Conservation (phyloP, 2,329 filamentous ascomycete genomes). For the Alternaria sp. region DNA sequence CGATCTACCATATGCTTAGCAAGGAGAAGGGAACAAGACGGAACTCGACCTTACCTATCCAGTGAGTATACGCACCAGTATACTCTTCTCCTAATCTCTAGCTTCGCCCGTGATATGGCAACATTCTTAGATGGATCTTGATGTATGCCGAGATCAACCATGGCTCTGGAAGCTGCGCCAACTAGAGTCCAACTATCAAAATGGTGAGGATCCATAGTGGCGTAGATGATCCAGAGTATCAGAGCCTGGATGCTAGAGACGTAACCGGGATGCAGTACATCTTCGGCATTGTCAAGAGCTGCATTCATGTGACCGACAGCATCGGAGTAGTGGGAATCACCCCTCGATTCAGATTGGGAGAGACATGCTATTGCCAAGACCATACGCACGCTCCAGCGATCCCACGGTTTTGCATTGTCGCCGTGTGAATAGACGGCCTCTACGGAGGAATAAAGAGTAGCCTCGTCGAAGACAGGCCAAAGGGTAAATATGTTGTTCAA, state of each 20-base stretch:
- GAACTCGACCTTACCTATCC: slow-evolving; percentile 68
- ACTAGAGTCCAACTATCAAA: slow-evolving; percentile 96
- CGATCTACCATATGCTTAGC: slow-evolving; percentile 61
- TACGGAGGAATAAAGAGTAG: slow-evolving; percentile 76
- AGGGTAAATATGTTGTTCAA: slow-evolving; percentile 81
- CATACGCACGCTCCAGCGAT: slow-evolving; percentile 89
- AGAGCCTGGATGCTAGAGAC: slow-evolving; percentile 87
- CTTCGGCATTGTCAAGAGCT: slow-evolving; percentile 80
- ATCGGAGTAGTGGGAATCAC: slow-evolving; percentile 69
- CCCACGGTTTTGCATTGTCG: slow-evolving; percentile 68
- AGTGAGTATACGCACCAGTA: slow-evolving; percentile 92
- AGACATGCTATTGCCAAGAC: slow-evolving; percentile 84
- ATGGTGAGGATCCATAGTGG: slow-evolving; percentile 86
- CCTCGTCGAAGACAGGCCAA: slow-evolving; percentile 84
- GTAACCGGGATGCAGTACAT: slow-evolving; percentile 84
- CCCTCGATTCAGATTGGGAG: slow-evolving; percentile 72
- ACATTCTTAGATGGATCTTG: slow-evolving; percentile 83
- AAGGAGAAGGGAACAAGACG: background rate
- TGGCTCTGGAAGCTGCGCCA: slow-evolving; percentile 85
- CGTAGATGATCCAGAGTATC: slow-evolving; percentile 85
- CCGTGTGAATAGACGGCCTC: slow-evolving; percentile 81
- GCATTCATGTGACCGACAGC: slow-evolving; percentile 68
- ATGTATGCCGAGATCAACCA: slow-evolving; percentile 90
- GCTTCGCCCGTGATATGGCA: slow-evolving; percentile 69
- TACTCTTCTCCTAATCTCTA: slow-evolving; percentile 81